Base-by-base conservation (phyloP, 495 filamentous ascomycete genomes). In the Penicillium nucicola region DNA sequence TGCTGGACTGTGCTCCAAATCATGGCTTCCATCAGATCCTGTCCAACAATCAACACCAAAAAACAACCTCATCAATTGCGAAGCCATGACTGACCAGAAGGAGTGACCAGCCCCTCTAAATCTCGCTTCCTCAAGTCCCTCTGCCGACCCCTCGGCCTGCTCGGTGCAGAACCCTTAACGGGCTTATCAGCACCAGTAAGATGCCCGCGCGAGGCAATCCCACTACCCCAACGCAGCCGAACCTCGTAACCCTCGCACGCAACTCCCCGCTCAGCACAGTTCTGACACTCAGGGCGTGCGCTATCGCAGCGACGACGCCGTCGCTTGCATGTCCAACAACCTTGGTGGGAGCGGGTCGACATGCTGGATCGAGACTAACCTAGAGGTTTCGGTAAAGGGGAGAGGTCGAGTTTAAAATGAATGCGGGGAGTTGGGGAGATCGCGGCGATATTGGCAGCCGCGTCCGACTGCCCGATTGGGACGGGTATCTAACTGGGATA, bases 301-400 rank as follows among this genome's bases (percentile, higher is more conserved):
- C 56, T 54, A 45, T 72, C 69, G 51, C 69, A 72, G 25, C 61
- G 61, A 0, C 69, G 60, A 3, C 62, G 60, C n/a, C 53, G 55
- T n/a, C 44, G 46, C 46, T 72, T 72, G 50, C 69, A 72, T 13
- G 69, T 72, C 69, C 69, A 72, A 30, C 69, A 71, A 0, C 66
- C 64, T n/a, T 60, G 44, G 32, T 61, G 50, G 12, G 63, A 63
- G n/a, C 65, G 66, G 53, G 66, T 68, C 65, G 62, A 62, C 68
- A 71, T 71, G 30, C 68, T 56, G 44, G 22, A 55, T 61, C 13
- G 9, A 51, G 52, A 11, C 23, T 13, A 15, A 18, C 17, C 4
- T 32, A 13, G n/a, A 47, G 30, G 28, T 15, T 4, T 11, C 28
- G 28, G 20, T 23, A 38, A 35, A 17, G 40, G 45, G 23, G 33